These are phyloP conservation scores for Tricholoma furcatifolium DNA, from an alignment of 768 basidiomycete species.

Conservation along the genomic window DNA sequence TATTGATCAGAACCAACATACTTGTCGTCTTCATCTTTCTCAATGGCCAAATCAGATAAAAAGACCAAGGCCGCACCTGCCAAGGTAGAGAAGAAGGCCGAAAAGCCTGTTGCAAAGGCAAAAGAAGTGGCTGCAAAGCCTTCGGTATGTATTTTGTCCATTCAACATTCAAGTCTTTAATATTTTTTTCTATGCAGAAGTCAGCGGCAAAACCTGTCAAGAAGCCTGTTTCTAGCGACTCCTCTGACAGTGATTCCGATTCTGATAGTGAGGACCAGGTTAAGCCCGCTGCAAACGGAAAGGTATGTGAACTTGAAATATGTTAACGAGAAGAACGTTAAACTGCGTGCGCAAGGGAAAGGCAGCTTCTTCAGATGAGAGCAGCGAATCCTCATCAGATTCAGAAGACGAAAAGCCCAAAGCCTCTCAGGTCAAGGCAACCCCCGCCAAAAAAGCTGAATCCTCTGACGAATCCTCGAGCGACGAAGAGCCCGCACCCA, in stretches of 20 bases:
- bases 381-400: constrained; percentile 43
- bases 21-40: constrained; percentile 12
- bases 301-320: constrained; percentile 22
- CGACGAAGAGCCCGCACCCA: constrained; percentile 32
- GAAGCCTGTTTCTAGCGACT: constrained; percentile 29
- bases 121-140: constrained; percentile 45
- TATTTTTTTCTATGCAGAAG: constrained; percentile 16
- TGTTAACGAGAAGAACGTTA: not conserved
- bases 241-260: constrained; percentile 19
- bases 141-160: constrained; percentile 20
- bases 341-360: constrained; percentile 20
- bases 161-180: not conserved
- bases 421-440: constrained; percentile 46
- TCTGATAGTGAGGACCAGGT: constrained; percentile 24
- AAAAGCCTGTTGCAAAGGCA: constrained; percentile 31
- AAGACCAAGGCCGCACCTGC: constrained; percentile 29
- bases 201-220: constrained; percentile 23
- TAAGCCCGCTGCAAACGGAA: constrained; percentile 28
- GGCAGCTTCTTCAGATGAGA: constrained; percentile 42
- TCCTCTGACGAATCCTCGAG: constrained; percentile 32
- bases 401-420: constrained; percentile 60
- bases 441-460: constrained; percentile 29
- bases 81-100: constrained; percentile 35
- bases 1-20: constrained; percentile 11
- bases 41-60: constrained; percentile 51